These are phyloP conservation scores for Sechiopsis laciniata DNA, from an alignment of 306 rosid genomes.

Conservation along the genomic window DNA sequence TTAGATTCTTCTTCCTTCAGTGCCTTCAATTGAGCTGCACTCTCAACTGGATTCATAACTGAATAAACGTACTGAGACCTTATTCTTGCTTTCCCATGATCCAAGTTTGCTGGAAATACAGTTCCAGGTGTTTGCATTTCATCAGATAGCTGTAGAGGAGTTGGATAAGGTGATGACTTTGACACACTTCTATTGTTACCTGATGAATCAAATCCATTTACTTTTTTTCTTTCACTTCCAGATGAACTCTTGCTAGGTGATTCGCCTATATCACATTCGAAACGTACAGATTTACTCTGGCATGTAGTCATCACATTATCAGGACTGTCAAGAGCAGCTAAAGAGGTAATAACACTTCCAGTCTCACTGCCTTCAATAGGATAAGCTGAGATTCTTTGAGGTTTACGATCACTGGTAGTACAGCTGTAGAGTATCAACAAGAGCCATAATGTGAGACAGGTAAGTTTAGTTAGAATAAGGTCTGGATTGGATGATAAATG, in stretches of 20 bases:
- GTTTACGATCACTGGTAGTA: slow-evolving; percentile 26
- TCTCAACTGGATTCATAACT: slow-evolving; percentile 37
- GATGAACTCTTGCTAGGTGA: slow-evolving; percentile 47
- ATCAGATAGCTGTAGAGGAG: slow-evolving; percentile 68
- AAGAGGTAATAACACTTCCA: slow-evolving; percentile 22
- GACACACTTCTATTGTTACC: slow-evolving; percentile 31
- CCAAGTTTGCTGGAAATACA: slow-evolving; percentile 56
- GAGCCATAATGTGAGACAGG: slow-evolving; percentile 11
- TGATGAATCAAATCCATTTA: slow-evolving; percentile 17
- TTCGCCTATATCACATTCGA: slow-evolving; percentile 47
- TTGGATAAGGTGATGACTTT: slow-evolving; percentile 59
- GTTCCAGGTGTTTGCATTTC: slow-evolving; percentile 98
- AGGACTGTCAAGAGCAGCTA: slow-evolving; percentile 20
- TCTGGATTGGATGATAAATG: not conserved
- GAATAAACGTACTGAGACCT: slow-evolving; percentile 68
- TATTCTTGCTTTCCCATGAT: slow-evolving; percentile 46
- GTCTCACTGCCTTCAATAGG: slow-evolving; percentile 29
- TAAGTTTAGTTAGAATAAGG: not conserved
- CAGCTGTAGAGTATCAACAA: slow-evolving; percentile 26
- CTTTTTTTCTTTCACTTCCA: slow-evolving; percentile 32
- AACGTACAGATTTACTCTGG: slow-evolving; percentile 67
- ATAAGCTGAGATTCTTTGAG: slow-evolving; percentile 22
- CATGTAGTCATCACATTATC: slow-evolving; percentile 34
- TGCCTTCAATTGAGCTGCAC: slow-evolving; percentile 34
- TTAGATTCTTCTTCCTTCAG: slow-evolving; percentile 41